Percentiles rank a stretch among this genome's conserved stretches.
These are phyloP conservation scores for Yarrowia osloensis DNA, from an alignment of 805 yeast genomes.

Conservation along the genomic window DNA sequence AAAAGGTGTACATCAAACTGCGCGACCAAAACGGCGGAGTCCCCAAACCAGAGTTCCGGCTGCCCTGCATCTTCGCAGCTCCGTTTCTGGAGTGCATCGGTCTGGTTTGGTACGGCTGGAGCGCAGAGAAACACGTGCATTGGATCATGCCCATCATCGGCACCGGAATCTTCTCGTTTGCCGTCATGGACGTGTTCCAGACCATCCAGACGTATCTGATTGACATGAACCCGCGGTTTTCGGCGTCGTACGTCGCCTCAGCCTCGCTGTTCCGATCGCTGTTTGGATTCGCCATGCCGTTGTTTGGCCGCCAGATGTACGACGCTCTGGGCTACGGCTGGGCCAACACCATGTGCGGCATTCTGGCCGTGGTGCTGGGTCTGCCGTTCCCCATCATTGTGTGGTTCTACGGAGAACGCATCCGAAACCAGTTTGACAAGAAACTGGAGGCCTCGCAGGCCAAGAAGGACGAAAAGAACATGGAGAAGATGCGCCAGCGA, in stretches of 20 bases:
- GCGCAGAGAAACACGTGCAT: conserved; percentile 55
- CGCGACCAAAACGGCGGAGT: conserved; percentile 53
- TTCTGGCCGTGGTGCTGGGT: conserved; percentile 58
- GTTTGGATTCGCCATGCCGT: conserved; percentile 70
- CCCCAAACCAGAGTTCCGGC: conserved; percentile 60
- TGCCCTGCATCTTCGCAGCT: conserved; percentile 54
- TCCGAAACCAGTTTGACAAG: conserved; percentile 60
- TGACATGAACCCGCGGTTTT: conserved; percentile 66
- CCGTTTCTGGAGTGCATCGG: conserved; percentile 61
- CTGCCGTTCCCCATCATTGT: conserved; percentile 66
- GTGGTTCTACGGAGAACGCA: conserved; percentile 55
- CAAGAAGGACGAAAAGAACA: conserved; percentile 48
- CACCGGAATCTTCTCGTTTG: conserved; percentile 58
- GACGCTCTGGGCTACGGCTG: conserved; percentile 62
- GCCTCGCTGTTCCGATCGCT: conserved; percentile 67
- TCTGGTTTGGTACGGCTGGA: conserved; percentile 72
- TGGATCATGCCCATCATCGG: conserved; percentile 71
- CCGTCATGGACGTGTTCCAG: conserved; percentile 64
- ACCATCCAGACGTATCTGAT: conserved; percentile 68
- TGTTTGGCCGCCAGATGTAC: conserved; percentile 63
- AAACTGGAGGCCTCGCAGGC: conserved; percentile 52
- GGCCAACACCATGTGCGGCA: conserved; percentile 67
- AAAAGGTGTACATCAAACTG: conserved; percentile 46
- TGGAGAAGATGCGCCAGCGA: conserved; percentile 39
- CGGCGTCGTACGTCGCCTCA: conserved; percentile 71